Evolutionary conservation across 345 rosid genomes (phyloP).

Genomic region (Isatis tinctoria): DNA sequence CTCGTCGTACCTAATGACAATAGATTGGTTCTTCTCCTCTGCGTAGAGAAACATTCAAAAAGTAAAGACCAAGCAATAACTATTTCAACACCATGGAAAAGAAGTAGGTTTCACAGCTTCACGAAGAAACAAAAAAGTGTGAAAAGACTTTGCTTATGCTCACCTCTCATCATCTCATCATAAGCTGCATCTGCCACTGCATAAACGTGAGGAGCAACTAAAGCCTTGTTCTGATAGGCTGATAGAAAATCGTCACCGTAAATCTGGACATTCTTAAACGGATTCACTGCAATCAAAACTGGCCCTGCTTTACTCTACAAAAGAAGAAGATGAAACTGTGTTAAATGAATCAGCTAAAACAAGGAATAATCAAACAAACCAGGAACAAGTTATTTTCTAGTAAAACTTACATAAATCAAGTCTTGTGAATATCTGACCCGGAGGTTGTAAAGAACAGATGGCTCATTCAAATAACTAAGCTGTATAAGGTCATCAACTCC

Average conservation of each 20-base stretch:
- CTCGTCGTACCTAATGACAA: conserved; percentile 68
- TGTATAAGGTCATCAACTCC: conserved; percentile 88
- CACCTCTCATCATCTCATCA: conserved; percentile 89
- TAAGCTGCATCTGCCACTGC: conserved; percentile 71
- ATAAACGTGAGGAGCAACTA: conserved; percentile 73
- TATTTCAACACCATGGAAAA: not conserved
- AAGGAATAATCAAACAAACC: not conserved
- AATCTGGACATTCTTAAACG: conserved; percentile 59
- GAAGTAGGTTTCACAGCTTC: not conserved
- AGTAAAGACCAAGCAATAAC: not conserved
- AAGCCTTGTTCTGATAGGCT: conserved; percentile 53
- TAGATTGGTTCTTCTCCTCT: conserved; percentile 81
- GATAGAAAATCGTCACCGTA: conserved; percentile 51
- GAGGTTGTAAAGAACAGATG: conserved; percentile 82
- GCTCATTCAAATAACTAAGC: conserved; percentile 94
- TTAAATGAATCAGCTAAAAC: conserved; percentile 3
- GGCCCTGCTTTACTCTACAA: conserved; percentile 89
- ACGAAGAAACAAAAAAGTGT: not conserved
- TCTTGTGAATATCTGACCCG: conserved; percentile 67
- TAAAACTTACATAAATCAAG: conserved; percentile 71
- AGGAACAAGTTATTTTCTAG: conserved; percentile 24
- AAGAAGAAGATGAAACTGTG: conserved; percentile 9
- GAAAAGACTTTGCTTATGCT: not conserved
- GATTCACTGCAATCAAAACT: conserved; percentile 79
- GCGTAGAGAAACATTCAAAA: conserved; percentile 14